These are phyloP conservation scores for Tolypocladium cylindrosporum DNA, from an alignment of 2,329 filamentous ascomycete genomes.

Conservation along the genomic window DNA sequence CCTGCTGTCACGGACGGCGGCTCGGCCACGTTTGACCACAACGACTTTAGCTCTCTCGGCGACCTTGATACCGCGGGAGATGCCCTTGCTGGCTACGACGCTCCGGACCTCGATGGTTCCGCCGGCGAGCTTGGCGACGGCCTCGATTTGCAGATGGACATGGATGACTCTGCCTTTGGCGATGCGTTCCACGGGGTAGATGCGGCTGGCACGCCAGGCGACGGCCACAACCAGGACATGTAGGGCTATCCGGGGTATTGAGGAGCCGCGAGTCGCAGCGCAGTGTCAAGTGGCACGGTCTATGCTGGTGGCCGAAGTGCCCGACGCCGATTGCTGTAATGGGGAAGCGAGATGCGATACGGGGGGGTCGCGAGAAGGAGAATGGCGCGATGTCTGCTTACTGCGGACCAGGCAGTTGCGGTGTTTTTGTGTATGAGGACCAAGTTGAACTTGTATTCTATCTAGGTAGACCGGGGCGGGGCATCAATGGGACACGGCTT, in stretches of 20 bases:
- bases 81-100: constrained; percentile 57
- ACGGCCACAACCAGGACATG: constrained; percentile 23
- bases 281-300: not conserved
- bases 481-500: not conserved
- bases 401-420: not conserved
- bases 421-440: not conserved
- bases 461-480: constrained; percentile 1
- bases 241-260: constrained; percentile 6
- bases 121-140: constrained; percentile 42
- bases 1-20: constrained; percentile 31
- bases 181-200: constrained; percentile 67
- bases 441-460: constrained; percentile 1
- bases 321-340: not conserved
- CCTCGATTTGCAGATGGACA: constrained; percentile 52
- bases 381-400: constrained; percentile 3
- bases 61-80: constrained; percentile 64
- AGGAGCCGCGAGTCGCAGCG: not conserved
- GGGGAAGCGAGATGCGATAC: not conserved
- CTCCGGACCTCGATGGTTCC: constrained; percentile 37
- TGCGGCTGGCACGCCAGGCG: constrained; percentile 24
- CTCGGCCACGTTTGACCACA: constrained; percentile 38
- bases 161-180: constrained; percentile 75
- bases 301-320: not conserved
- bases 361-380: not conserved
- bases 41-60: constrained; percentile 53